Base-by-base conservation (phyloP, 1,284 basidiomycete genomes). In the Meripilus lineatus region DNA sequence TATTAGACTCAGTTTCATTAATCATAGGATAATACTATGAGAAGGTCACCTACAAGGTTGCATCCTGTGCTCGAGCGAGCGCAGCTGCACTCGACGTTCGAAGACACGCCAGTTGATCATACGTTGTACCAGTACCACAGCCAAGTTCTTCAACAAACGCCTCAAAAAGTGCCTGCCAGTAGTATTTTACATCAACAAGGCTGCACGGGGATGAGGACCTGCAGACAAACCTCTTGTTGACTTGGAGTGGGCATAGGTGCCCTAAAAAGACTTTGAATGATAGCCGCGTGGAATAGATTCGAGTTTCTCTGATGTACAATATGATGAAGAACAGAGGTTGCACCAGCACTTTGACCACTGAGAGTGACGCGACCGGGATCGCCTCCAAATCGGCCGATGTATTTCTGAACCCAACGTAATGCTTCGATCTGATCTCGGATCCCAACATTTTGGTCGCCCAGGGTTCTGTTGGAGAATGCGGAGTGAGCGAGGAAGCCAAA, bases 381-480 rank as follows among this genome's bases (percentile, higher is more conserved):
- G 2, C 86, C 84, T 7, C 81, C 84, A 51, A 88, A 88, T 4
- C 68, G 65, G 4, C 56, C 57, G 49, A 87, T 84, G 52, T 84
- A 65, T 42, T 68, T 47, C 45, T 80, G 68, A 1, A 86, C 71
- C 81, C 82, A 88, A 54, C 67, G 62, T 30, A 88, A 62, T 0
- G 79, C 80, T 50, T 77, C 63, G 2, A 73, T 62, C 52, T 86
- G 79, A 58, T 85, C 84, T 25, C 65, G 63, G 52, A 84, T 74
- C 0, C 81, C 81, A 7, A 69, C 76, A 50, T 85, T 83, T 42
- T 75, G 58, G 53, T 79, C 77, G 0, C 72, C 77, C 22, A 67
- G 56, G 0, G 54, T 50, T 3, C 65, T 36, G 44, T 71, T 58
- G 7, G 46, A 33, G 44, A 81, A 67, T n/a, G 67, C 58, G 62